Conservation (phyloP, 2,329 filamentous ascomycete species). For the Samsoniella hepiali region DNA sequence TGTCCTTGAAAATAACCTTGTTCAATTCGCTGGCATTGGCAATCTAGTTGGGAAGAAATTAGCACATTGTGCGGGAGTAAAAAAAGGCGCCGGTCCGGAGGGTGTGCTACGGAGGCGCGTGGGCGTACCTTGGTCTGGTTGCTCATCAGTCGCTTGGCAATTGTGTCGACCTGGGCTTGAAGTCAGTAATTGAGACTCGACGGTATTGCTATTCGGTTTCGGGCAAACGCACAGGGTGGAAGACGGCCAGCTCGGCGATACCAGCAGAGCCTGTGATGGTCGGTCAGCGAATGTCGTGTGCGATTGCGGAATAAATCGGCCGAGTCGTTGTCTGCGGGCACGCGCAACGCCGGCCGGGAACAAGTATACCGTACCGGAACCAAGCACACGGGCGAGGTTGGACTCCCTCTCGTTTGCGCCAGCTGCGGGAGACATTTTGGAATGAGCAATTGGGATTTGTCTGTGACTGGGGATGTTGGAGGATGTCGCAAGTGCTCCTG, state of each 20-base stretch:
- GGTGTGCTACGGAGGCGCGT: constrained; percentile 34
- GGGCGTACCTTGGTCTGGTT: constrained; percentile 70
- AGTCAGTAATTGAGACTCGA: constrained; percentile 14
- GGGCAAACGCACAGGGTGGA: constrained; percentile 67
- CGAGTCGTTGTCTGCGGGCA: constrained; percentile 1
- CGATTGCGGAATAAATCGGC: constrained; percentile 14
- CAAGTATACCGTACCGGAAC: constrained; percentile 65
- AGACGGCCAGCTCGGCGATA: constrained; percentile 88
- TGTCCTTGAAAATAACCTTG: constrained; percentile 89
- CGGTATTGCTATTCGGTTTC: not conserved
- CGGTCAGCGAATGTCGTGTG: constrained; percentile 2
- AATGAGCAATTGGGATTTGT: not conserved
- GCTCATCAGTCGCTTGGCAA: constrained; percentile 98
- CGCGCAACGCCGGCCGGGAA: not conserved
- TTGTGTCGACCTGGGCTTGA: constrained; percentile 77
- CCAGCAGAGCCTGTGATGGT: constrained; percentile 71
- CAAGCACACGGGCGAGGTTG: constrained; percentile 79
- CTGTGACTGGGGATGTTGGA: not conserved
- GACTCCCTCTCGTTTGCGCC: constrained; percentile 71
- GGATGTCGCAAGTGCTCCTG: constrained; percentile 12
- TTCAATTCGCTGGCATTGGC: constrained; percentile 62
- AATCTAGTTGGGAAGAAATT: constrained; percentile 29
- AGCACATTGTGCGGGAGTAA: constrained; percentile 15
- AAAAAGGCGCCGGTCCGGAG: not conserved
- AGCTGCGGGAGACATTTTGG: constrained; percentile 57